phyloP scores from a whole-genome alignment of 768 basidiomycete genomes.

The Pluteus cervinus region DNA sequence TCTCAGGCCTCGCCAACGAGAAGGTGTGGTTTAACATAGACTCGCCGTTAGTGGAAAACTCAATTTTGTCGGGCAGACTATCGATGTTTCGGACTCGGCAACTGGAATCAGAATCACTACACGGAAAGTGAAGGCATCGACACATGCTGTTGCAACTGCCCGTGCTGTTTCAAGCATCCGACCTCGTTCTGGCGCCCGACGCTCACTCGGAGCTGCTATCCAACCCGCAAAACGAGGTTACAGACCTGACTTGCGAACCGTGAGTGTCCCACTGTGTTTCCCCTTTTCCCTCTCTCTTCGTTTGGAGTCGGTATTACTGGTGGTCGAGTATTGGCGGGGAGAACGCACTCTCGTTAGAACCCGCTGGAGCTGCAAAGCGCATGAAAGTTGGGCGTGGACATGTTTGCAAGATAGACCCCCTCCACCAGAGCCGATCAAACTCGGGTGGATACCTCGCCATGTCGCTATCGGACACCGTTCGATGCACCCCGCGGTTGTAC shows the following conservation, averaged over 20 bases:
- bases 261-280: conserved; percentile 36
- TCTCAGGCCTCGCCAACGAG: conserved; percentile 81
- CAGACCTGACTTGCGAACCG: conserved; percentile 71
- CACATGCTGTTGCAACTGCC: conserved; percentile 42
- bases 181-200: conserved; percentile 64
- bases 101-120: conserved; percentile 55
- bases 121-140: conserved; percentile 57
- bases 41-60: conserved; percentile 2
- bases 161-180: conserved; percentile 50
- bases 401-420: conserved; percentile 73
- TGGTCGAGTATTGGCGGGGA: conserved; percentile 10
- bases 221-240: conserved; percentile 59
- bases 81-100: conserved; percentile 53
- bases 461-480: conserved; percentile 79
- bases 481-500: conserved; percentile 48
- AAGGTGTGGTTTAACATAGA: conserved; percentile 44
- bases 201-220: conserved; percentile 61
- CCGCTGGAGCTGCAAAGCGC: conserved; percentile 65
- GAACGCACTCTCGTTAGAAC: conserved; percentile 88
- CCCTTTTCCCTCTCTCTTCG: conserved; percentile 5
- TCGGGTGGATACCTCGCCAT: conserved; percentile 50
- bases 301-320: no score
- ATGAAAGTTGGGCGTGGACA: conserved; percentile 94
- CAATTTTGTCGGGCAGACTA: conserved; percentile 37
- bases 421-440: conserved; percentile 56